phyloP scores from a whole-genome alignment of 345 rosid genomes.

The Angophora floribunda region DNA sequence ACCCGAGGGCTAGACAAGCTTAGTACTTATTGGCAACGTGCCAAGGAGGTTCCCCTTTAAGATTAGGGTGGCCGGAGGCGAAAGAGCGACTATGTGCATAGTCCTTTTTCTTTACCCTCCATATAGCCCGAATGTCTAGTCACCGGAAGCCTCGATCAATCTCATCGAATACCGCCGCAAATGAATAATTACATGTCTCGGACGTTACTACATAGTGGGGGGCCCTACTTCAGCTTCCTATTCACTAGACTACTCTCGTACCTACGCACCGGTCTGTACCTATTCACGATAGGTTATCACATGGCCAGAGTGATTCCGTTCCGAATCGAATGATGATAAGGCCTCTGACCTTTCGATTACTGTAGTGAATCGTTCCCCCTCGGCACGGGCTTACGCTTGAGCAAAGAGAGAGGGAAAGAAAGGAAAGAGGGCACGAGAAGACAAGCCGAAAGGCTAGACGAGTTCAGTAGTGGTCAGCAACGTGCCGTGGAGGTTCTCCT shows the following conservation, averaged over 20 bases:
- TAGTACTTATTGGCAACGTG: no score
- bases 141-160: fast-evolving
- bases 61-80: no score
- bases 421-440: not conserved
- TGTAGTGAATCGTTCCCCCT: no score
- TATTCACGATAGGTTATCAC: not conserved
- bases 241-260: not conserved
- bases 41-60: no score
- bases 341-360: not conserved
- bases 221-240: not conserved
- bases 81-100: not conserved
- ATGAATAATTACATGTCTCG: not conserved
- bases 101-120: not conserved
- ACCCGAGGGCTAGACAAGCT: not conserved
- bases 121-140: fast-evolving
- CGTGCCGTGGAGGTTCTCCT: no score
- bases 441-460: not conserved
- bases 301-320: not conserved
- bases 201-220: not conserved
- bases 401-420: not conserved
- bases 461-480: no score
- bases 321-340: fast-evolving
- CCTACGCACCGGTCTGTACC: not conserved
- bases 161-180: not conserved
- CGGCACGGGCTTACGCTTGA: not conserved